phyloP scores from a whole-genome alignment of 1,139 yeast species.

The Protomyces macrosporus region DNA sequence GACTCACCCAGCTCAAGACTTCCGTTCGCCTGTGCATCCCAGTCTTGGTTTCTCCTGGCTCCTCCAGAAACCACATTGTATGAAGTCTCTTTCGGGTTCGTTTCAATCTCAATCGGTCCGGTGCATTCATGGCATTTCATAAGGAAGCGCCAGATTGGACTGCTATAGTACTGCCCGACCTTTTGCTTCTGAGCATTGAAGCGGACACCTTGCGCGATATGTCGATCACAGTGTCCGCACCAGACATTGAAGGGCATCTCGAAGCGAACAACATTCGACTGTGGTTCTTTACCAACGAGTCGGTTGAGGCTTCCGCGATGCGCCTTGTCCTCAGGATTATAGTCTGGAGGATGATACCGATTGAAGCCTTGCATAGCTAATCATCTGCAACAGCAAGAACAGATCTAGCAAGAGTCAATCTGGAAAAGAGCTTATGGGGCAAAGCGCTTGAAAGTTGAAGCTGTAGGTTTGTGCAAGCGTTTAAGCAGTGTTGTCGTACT shows the following conservation, averaged over 20 bases:
- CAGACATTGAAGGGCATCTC: constrained; percentile 38
- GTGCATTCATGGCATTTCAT: constrained; percentile 38
- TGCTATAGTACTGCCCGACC: constrained; percentile 36
- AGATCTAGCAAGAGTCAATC: too few relatives aligned
- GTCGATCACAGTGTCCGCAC: constrained; percentile 36
- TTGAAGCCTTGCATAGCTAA: constrained; percentile 36
- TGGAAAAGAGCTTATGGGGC: too few relatives aligned
- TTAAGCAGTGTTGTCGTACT: too few relatives aligned
- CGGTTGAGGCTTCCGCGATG: constrained; percentile 38
- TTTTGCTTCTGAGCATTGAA: constrained; percentile 39
- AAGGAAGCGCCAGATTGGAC: constrained; percentile 38
- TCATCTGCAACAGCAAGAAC: too few relatives aligned
- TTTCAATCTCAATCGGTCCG: constrained; percentile 35
- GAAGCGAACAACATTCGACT: constrained; percentile 37
- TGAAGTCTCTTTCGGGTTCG: constrained; percentile 39
- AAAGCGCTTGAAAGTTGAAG: too few relatives aligned
- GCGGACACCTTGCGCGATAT: constrained; percentile 38
- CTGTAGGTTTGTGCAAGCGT: too few relatives aligned
- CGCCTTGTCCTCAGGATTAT: constrained; percentile 36
- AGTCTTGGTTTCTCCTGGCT: constrained; percentile 31
- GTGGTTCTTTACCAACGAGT: constrained; percentile 36
- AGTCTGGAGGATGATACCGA: constrained; percentile 40
- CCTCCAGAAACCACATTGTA: constrained; percentile 37
- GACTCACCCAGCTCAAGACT: constrained; percentile 30
- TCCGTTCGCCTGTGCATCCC: constrained; percentile 25